Evolutionary conservation across 768 basidiomycete genomes (phyloP).

Genomic region (Auriculariales sp.): DNA sequence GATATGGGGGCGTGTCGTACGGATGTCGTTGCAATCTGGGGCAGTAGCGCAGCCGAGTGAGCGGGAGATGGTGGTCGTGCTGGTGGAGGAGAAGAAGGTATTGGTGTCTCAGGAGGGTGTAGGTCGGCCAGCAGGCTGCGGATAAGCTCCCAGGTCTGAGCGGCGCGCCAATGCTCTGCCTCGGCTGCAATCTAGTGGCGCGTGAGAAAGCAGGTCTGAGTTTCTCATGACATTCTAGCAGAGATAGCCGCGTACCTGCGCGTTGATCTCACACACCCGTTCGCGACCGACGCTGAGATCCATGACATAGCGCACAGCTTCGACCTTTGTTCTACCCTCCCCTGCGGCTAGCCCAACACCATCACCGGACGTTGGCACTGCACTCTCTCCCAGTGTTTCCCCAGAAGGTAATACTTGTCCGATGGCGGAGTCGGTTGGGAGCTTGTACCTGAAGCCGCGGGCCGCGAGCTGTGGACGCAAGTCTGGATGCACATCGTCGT

Average conservation of each 20-base stretch:
- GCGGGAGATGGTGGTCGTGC: slow-evolving; percentile 2
- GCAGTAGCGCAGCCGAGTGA: background rate
- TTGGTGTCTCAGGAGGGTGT: background rate
- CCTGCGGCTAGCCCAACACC: background rate
- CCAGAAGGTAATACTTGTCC: background rate
- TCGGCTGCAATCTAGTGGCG: slow-evolving; percentile 37
- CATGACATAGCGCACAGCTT: background rate
- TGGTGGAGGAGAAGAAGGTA: slow-evolving; percentile 1
- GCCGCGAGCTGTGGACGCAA: background rate
- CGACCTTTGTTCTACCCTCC: background rate
- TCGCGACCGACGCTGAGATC: slow-evolving; percentile 8
- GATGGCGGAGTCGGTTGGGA: background rate
- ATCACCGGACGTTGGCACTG: background rate
- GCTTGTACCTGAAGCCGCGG: slow-evolving; percentile 1
- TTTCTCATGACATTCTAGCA: background rate
- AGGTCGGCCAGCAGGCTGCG: slow-evolving; percentile 39
- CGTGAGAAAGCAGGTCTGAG: background rate
- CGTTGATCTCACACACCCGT: slow-evolving; percentile 42
- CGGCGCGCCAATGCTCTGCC: slow-evolving; percentile 37
- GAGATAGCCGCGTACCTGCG: slow-evolving; percentile 26
- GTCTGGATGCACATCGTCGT: slow-evolving; percentile 4
- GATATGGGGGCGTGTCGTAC: too few species aligned
- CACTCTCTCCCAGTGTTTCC: background rate
- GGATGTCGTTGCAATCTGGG: too few species aligned
- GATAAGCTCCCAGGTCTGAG: slow-evolving; percentile 56